These are phyloP conservation scores for Zelopaecilomyces penicillatus DNA, from an alignment of 2,329 filamentous ascomycete species.

Conservation along the genomic window DNA sequence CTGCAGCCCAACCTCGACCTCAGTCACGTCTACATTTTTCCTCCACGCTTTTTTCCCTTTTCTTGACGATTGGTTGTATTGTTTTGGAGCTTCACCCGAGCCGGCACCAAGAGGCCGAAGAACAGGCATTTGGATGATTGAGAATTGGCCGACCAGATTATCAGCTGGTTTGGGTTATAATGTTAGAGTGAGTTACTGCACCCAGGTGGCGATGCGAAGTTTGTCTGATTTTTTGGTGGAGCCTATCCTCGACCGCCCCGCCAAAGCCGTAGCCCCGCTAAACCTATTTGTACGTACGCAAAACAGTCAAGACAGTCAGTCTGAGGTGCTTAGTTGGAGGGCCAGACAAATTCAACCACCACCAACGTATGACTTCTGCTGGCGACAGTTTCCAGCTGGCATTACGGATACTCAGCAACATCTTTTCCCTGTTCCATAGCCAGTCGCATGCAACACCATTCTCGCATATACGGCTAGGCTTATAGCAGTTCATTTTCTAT, in stretches of 20 bases:
- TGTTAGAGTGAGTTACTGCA: too few relatives aligned
- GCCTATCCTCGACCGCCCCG: background rate
- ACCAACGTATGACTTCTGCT: too few relatives aligned
- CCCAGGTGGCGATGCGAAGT: background rate
- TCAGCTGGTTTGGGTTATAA: too few relatives aligned
- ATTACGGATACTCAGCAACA: too few relatives aligned
- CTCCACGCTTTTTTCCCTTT: slow-evolving; percentile 99
- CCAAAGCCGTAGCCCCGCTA: background rate
- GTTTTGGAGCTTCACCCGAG: slow-evolving; percentile 57
- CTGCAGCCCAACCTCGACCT: slow-evolving; percentile 75
- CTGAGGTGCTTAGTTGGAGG: too few relatives aligned
- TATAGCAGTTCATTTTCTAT: too few relatives aligned
- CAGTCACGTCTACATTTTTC: slow-evolving; percentile 91
- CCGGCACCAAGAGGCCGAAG: slow-evolving; percentile 37
- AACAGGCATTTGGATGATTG: slow-evolving; percentile 41
- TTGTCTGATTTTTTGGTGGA: slow-evolving; percentile 10
- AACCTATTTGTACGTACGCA: background rate
- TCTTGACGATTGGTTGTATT: slow-evolving; percentile 80
- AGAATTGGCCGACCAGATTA: background rate
- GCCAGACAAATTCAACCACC: too few relatives aligned
- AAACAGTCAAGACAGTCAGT: too few relatives aligned
- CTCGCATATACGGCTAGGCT: too few relatives aligned
- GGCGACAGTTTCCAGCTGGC: too few relatives aligned
- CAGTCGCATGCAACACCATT: too few relatives aligned
- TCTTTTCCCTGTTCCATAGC: too few relatives aligned